A percentile compares a stretch with the other conserved stretches of the same genome.
Conservation (phyloP, 2,329 filamentous ascomycete genomes). For the Sphaerulina musiva region DNA sequence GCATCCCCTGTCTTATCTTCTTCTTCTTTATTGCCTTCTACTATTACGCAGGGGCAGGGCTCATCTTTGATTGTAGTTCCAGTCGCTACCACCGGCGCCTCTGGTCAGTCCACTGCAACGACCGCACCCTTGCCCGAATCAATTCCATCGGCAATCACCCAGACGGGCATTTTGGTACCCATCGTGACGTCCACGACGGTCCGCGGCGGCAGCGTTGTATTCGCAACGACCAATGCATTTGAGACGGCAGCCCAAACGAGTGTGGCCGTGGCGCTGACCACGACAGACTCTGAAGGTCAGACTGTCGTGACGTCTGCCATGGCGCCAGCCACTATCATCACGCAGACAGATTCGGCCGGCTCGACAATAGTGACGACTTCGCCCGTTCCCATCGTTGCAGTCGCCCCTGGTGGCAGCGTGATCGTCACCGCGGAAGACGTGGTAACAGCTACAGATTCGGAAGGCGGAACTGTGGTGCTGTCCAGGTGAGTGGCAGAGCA, state of each 20-base stretch:
- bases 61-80: constrained; percentile 18
- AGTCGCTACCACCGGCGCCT: constrained; percentile 19
- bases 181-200: constrained; percentile 37
- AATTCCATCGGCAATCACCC: constrained; percentile 8
- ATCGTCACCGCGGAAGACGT: constrained; percentile 32
- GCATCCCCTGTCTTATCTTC: background rate
- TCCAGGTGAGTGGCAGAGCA: constrained; percentile 14
- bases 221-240: constrained; percentile 37
- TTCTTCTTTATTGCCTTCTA: constrained; percentile 1
- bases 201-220: constrained; percentile 33
- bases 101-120: constrained; percentile 25
- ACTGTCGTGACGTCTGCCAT: constrained; percentile 34
- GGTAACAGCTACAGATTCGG: constrained; percentile 36
- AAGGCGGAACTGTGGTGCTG: constrained; percentile 36
- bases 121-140: constrained; percentile 14
- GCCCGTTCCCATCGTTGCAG: constrained; percentile 34
- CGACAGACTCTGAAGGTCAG: constrained; percentile 28
- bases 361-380: constrained; percentile 35
- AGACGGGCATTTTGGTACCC: constrained; percentile 37
- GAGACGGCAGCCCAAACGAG: constrained; percentile 29
- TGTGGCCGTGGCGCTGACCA: constrained; percentile 28
- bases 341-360: constrained; percentile 38
- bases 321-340: constrained; percentile 36
- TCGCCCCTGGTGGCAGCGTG: constrained; percentile 35
- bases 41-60: constrained; percentile 18